These are phyloP conservation scores for Thraustochytrium sp. DNA, from an alignment of 352 stramenopile species.

Conservation along the genomic window DNA sequence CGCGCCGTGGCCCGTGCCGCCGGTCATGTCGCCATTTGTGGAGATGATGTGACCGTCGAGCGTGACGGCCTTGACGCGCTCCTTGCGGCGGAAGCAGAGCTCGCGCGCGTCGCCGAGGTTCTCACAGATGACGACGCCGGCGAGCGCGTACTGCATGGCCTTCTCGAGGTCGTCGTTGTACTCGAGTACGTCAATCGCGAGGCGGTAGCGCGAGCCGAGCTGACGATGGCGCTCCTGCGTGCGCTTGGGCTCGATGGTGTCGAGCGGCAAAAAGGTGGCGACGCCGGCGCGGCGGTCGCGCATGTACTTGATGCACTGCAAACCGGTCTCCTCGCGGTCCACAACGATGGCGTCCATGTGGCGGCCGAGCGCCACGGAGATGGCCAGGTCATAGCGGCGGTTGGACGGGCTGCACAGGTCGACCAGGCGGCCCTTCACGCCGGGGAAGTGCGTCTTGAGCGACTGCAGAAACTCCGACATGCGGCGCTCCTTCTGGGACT, in stretches of 20 bases:
- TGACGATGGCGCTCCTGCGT: slow-evolving; percentile 87
- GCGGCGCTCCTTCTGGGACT: slow-evolving; percentile 42
- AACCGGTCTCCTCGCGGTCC: slow-evolving; percentile 64
- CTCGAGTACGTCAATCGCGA: slow-evolving; percentile 90
- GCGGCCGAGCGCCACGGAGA: slow-evolving; percentile 93
- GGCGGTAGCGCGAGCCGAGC: slow-evolving; percentile 79
- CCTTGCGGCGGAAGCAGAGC: slow-evolving; percentile 60
- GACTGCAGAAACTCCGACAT: slow-evolving; percentile 30
- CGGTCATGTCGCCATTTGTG: slow-evolving; percentile 97
- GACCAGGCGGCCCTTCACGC: slow-evolving; percentile 88
- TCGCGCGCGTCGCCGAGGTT: slow-evolving; percentile 84
- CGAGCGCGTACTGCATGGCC: slow-evolving; percentile 90
- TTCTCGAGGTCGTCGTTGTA: slow-evolving; percentile 81
- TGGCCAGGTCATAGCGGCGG: slow-evolving; percentile 91
- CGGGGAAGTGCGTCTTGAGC: slow-evolving; percentile 65
- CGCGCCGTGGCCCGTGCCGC: slow-evolving; percentile 59
- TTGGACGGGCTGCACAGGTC: slow-evolving; percentile 93
- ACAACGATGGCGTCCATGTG: slow-evolving; percentile 92
- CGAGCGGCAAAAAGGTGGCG: slow-evolving; percentile 92
- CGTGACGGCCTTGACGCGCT: slow-evolving; percentile 65
- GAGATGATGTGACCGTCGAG: slow-evolving; percentile 90
- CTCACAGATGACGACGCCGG: slow-evolving; percentile 90
- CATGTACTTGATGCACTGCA: slow-evolving; percentile 85
- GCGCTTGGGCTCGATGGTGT: slow-evolving; percentile 80
- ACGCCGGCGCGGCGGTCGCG: slow-evolving; percentile 86